Evolutionary conservation across 2,329 filamentous ascomycete genomes (phyloP).

Genomic region (Simplicillium sp.): DNA sequence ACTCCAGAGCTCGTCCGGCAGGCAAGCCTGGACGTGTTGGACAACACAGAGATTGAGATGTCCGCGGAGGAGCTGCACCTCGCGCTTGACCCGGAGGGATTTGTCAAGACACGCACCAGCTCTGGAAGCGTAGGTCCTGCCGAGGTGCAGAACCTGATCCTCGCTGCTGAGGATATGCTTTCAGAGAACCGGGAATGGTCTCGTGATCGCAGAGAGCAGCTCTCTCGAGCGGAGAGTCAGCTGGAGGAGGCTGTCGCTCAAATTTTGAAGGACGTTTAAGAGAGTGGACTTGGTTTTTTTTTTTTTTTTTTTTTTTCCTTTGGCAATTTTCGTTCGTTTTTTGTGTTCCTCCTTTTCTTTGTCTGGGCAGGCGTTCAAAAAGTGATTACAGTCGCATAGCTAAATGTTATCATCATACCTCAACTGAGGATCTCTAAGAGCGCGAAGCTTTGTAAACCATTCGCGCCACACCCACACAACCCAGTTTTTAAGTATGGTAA

Average conservation of each 20-base stretch:
- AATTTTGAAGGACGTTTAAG: neutral
- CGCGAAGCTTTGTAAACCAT: no score
- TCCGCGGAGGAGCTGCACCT: constrained; percentile 2
- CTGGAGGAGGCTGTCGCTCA: neutral
- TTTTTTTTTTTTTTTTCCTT: no score
- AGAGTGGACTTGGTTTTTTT: no score
- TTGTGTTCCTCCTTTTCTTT: no score
- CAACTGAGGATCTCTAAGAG: no score
- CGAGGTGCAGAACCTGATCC: constrained; percentile 1
- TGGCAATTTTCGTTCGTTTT: no score
- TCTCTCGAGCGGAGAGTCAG: neutral
- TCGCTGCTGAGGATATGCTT: constrained; percentile 2
- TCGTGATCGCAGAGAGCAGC: neutral
- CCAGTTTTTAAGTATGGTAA: no score
- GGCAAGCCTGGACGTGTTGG: constrained; percentile 2
- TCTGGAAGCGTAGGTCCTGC: constrained; percentile 4
- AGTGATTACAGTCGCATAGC: no score
- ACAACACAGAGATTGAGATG: constrained; percentile 1
- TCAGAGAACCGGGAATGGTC: constrained; percentile 3
- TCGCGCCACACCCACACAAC: no score
- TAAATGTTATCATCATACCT: no score
- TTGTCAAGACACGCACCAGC: constrained; percentile 4
- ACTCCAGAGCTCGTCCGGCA: constrained; percentile 1
- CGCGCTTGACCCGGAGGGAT: constrained; percentile 5
- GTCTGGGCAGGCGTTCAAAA: no score